These are phyloP conservation scores for Endothia cerciana DNA, from an alignment of 2,329 filamentous ascomycete genomes.

Conservation along the genomic window DNA sequence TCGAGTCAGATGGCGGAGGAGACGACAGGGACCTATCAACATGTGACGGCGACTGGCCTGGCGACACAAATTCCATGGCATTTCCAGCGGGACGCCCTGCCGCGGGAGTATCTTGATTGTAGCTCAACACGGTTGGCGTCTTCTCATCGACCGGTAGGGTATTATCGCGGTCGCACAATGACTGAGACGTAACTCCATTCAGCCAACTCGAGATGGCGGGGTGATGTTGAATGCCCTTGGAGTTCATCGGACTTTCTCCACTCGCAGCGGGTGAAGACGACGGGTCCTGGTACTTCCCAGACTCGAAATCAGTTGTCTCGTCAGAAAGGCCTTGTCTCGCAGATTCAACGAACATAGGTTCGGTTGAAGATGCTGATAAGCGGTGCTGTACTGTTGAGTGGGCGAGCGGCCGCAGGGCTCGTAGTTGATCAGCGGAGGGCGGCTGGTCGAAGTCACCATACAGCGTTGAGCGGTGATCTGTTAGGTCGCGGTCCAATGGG, in stretches of 20 bases:
- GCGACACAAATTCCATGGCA: background rate
- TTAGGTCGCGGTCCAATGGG: background rate
- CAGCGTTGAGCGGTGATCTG: background rate
- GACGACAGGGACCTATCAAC: background rate
- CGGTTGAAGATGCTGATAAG: background rate
- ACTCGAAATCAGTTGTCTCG: background rate
- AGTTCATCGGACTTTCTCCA: background rate
- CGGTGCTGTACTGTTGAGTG: background rate
- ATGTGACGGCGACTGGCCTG: background rate
- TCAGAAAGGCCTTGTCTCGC: background rate
- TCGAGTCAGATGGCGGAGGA: background rate
- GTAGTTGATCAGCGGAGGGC: background rate
- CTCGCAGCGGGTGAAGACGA: background rate
- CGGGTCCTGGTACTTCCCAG: background rate
- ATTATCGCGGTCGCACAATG: background rate
- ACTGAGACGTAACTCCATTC: background rate
- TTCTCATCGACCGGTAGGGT: background rate
- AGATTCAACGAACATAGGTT: constrained; percentile 4
- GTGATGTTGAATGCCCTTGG: background rate
- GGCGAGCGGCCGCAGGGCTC: background rate
- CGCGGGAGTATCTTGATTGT: background rate
- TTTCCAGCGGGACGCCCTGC: background rate
- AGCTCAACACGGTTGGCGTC: background rate
- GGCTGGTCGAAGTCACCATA: background rate
- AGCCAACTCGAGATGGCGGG: constrained; percentile 7